phyloP scores from a whole-genome alignment of 495 filamentous ascomycete species.

The Cenococcum geophilum region DNA sequence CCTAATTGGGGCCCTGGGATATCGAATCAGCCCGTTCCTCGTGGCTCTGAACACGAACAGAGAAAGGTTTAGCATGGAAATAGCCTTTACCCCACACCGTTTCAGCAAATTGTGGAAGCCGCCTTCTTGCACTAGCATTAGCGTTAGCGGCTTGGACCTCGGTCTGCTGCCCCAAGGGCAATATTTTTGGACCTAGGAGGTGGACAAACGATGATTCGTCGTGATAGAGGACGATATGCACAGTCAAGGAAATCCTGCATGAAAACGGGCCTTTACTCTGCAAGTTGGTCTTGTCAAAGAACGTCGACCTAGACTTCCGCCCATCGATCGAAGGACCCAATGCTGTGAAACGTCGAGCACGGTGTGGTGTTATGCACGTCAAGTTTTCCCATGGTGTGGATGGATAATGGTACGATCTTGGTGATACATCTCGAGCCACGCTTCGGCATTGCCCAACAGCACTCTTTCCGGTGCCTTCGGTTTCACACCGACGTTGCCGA shows the following conservation, averaged over 20 bases:
- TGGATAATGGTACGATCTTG: conserved; percentile 21
- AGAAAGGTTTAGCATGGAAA: neutral
- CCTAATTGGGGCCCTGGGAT: neutral
- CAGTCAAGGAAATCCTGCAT: neutral
- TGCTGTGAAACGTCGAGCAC: conserved; percentile 20
- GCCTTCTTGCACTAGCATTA: neutral
- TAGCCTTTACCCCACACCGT: neutral
- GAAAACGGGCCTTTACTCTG: conserved; percentile 8
- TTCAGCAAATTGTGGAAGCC: neutral
- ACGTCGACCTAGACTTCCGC: neutral
- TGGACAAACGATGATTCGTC: neutral
- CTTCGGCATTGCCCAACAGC: conserved; percentile 1
- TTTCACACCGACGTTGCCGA: conserved; percentile 1
- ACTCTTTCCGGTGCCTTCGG: neutral
- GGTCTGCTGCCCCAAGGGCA: neutral
- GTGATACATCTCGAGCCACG: conserved; percentile 17
- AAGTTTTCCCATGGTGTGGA: neutral
- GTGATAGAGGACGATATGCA: neutral
- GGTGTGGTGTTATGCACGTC: conserved; percentile 1
- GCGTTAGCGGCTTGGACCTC: neutral
- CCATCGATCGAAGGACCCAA: neutral
- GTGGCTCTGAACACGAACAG: neutral
- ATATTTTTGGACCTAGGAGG: neutral
- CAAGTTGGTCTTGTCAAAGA: neutral
- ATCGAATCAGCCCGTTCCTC: neutral